Evolutionary conservation across 768 basidiomycete species (phyloP).

Genomic region (Phaeotremella fagi): DNA sequence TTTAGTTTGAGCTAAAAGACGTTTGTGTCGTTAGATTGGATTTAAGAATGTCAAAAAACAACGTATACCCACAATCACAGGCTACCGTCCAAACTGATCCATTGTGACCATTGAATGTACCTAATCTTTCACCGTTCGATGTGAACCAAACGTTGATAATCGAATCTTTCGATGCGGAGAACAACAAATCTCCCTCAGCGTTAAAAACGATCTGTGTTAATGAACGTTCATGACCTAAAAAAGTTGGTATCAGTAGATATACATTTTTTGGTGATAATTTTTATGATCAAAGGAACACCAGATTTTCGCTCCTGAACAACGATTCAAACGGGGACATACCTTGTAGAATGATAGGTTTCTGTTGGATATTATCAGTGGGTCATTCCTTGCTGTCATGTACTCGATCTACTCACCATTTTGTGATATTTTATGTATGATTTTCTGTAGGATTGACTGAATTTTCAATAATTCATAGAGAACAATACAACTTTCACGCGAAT

Average conservation of each 20-base stretch:
- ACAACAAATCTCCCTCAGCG: slow-evolving; percentile 88
- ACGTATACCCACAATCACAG: slow-evolving; percentile 71
- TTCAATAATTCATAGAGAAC: neutral
- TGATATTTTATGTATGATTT: no score
- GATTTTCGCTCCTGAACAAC: neutral
- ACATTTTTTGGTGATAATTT: neutral
- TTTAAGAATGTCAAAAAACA: neutral
- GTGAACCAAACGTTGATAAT: slow-evolving; percentile 95
- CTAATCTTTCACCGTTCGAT: slow-evolving; percentile 93
- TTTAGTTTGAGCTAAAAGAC: slow-evolving; percentile 64
- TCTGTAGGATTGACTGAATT: no score
- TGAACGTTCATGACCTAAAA: slow-evolving; percentile 86
- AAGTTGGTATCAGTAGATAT: neutral
- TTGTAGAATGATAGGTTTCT: slow-evolving; percentile 74
- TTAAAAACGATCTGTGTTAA: slow-evolving; percentile 98
- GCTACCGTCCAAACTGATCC: slow-evolving; percentile 96
- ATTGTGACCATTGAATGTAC: slow-evolving; percentile 94
- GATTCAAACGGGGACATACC: slow-evolving; percentile 52
- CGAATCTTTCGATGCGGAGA: slow-evolving; percentile 92
- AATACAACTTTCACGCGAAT: slow-evolving; percentile 5
- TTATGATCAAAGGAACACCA: neutral
- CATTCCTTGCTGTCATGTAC: neutral
- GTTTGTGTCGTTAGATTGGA: neutral
- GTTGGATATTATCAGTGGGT: neutral
- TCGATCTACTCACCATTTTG: slow-evolving; percentile 17